These are phyloP conservation scores for Pisolithus microcarpus DNA, from an alignment of 768 basidiomycete genomes.

Conservation along the genomic window DNA sequence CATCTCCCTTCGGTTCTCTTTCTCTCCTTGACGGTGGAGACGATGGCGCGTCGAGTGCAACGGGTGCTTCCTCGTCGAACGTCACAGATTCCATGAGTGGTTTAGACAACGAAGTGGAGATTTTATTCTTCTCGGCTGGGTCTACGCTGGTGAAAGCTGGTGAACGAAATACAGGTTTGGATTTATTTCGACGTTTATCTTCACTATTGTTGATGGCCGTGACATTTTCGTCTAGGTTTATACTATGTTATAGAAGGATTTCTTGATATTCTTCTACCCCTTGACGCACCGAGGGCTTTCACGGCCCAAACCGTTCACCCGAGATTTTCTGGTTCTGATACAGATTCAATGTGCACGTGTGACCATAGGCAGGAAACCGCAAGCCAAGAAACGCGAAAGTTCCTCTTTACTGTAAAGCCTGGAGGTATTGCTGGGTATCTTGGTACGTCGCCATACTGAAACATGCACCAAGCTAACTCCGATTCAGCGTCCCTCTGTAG, in stretches of 20 bases:
- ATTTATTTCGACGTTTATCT: slow-evolving; percentile 1
- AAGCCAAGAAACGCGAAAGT: slow-evolving; percentile 43
- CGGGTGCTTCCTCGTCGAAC: slow-evolving; percentile 50
- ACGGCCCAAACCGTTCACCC: slow-evolving; percentile 9
- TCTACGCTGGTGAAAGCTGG: slow-evolving; percentile 82
- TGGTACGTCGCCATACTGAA: slow-evolving; percentile 37
- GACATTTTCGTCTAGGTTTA: slow-evolving; percentile 41
- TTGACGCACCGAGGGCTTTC: slow-evolving; percentile 9
- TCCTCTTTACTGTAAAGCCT: slow-evolving; percentile 91
- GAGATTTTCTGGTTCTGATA: slow-evolving; percentile 20
- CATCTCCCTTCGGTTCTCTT: slow-evolving; percentile 66
- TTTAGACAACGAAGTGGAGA: slow-evolving; percentile 94
- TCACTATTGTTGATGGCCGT: background rate
- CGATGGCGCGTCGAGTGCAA: slow-evolving; percentile 58
- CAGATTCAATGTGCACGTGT: slow-evolving; percentile 34
- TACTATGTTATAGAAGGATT: slow-evolving; percentile 97
- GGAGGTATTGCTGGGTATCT: slow-evolving; percentile 98
- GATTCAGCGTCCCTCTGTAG: slow-evolving; percentile 75
- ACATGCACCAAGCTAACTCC: background rate
- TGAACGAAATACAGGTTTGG: slow-evolving; percentile 74
- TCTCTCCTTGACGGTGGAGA: slow-evolving; percentile 67
- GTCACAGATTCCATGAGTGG: slow-evolving; percentile 61
- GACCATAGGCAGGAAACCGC: slow-evolving; percentile 24
- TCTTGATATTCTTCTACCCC: slow-evolving; percentile 80
- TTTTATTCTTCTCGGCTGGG: slow-evolving; percentile 86